Base-by-base conservation (phyloP, 2,329 filamentous ascomycete genomes). In the Fusarium praegraminearum region DNA sequence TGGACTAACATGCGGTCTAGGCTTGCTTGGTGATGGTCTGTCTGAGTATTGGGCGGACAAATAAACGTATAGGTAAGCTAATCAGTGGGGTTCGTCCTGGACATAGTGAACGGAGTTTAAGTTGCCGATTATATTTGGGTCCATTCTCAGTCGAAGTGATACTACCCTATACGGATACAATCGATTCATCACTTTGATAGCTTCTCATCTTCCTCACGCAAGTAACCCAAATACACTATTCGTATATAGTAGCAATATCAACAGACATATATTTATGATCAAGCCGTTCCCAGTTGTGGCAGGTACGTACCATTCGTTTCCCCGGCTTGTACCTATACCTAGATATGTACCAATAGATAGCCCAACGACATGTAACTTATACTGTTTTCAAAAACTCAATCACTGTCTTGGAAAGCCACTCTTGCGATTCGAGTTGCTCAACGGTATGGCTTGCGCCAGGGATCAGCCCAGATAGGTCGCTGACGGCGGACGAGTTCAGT, bases 371-470 rank as follows among this genome's bases (percentile, higher is more conserved):
- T 30, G 28, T 30, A 11, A 28, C 5, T 52, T 30, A 56, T 12
- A 36, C 60, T 9, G 36, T 75, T 35, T 71, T 71, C 36, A 89
- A 71, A 69, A 88, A 89, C 56, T 80, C 73, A 4, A 79, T 74
- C 0, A 88, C 83, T 18, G 80, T 81, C 33, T 81, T 77, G 3
- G 80, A 82, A 54, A 89, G 77, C 85, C 85, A 88, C 33, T 80
- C 71, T 65, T 83, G 82, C 1, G 85, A 80, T 28, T 80, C 80
- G 0, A 79, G 76, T 41, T 83, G 76, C 36, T 82, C 77, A 5
- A 89, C 85, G 5, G 81, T 80, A 63, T 89, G 87, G 28, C 80
- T 79, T 1, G 87, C 84, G 6, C 80, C 83, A 6, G 86, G 86
- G 57, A 89, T 87, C 13, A 83, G 73, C 2, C 81, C 86, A 3